A percentile compares a stretch with the other conserved stretches of the same genome.
phyloP scores from a whole-genome alignment of 768 basidiomycete genomes.

The Pholiota molesta region DNA sequence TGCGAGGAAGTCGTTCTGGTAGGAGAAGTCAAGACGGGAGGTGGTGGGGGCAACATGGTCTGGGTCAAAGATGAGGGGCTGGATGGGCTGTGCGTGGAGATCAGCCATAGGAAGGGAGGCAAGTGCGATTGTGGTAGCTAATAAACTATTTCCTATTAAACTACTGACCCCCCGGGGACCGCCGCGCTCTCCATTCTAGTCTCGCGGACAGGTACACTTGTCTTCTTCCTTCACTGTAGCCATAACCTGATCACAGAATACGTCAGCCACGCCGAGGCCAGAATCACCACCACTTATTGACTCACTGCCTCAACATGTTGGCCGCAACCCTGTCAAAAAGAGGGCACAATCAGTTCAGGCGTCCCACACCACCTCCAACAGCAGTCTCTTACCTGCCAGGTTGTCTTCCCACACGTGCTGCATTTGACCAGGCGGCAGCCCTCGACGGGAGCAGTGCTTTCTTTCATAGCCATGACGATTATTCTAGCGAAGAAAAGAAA shows the following conservation, averaged over 20 bases:
- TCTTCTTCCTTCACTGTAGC: constrained; percentile 47
- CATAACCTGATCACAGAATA: constrained; percentile 44
- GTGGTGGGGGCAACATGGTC: constrained; percentile 53
- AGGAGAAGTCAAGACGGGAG: constrained; percentile 35
- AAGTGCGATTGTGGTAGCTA: constrained; percentile 2
- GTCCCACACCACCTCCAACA: constrained; percentile 13
- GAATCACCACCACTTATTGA: constrained; percentile 18
- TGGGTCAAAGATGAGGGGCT: constrained; percentile 38
- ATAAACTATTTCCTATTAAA: constrained; percentile 1
- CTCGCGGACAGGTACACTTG: constrained; percentile 41
- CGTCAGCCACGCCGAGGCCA: constrained; percentile 13
- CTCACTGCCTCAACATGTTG: constrained; percentile 65
- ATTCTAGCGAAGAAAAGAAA: constrained; percentile 12
- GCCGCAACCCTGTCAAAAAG: constrained; percentile 65
- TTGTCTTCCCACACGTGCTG: constrained; percentile 64
- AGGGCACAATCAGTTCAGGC: constrained; percentile 13
- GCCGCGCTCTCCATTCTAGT: constrained; percentile 28
- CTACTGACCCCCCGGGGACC: constrained; percentile 23
- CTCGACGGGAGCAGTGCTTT: constrained; percentile 43
- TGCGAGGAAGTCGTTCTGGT: constrained; percentile 29
- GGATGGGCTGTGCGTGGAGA: constrained; percentile 12
- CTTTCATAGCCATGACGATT: constrained; percentile 20
- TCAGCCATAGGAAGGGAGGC: constrained; percentile 24
- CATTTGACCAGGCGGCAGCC: constrained; percentile 62
- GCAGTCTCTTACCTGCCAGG: constrained; percentile 61